Percentiles rank a stretch among this genome's conserved stretches.
Conservation (phyloP, 129 eudicot species). For the Arctium minus region DNA sequence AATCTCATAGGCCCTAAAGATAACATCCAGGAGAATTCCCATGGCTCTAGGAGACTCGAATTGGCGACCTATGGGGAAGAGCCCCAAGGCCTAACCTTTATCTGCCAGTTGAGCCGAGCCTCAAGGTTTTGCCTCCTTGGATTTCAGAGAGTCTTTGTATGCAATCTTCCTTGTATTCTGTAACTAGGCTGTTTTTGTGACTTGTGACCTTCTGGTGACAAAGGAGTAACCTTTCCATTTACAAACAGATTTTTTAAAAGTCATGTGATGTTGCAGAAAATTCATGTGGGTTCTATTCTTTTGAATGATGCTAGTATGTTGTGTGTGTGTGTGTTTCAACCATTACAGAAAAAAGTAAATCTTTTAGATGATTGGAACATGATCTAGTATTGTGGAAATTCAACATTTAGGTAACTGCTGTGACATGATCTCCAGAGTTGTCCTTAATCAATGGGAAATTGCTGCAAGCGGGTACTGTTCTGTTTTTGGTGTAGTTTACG, state of each 20-base stretch:
- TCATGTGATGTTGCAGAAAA: not conserved
- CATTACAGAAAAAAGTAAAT: not conserved
- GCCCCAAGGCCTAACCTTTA: not conserved
- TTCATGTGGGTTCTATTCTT: not conserved
- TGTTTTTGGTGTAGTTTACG: not conserved
- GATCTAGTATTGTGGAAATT: not conserved
- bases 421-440: constrained; percentile 12
- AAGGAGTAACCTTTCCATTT: not conserved
- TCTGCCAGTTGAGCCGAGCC: not conserved
- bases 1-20: not conserved
- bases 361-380: not conserved
- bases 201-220: not conserved
- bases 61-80: not conserved
- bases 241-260: not conserved
- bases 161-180: not conserved
- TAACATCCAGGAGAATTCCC: not conserved
- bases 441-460: constrained; percentile 41
- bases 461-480: constrained; percentile 16
- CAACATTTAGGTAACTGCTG: constrained; percentile 31
- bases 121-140: not conserved
- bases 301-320: not conserved
- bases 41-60: not conserved
- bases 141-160: not conserved
- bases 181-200: not conserved
- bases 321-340: not conserved